phyloP scores from a whole-genome alignment of 345 rosid species.

The Citrus trifoliata region DNA sequence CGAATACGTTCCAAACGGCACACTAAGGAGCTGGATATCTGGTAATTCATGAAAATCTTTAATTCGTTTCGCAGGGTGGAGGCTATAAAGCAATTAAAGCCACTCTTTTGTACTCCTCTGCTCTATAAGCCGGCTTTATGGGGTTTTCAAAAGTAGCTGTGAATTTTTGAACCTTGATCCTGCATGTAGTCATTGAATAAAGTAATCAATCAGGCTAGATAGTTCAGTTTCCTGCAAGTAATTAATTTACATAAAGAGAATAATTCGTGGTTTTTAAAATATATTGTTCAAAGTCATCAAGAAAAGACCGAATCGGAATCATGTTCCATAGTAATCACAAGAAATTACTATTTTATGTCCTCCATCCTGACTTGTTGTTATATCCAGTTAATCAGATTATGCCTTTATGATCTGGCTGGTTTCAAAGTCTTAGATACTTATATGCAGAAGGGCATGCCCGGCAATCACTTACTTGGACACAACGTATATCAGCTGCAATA shows the following conservation, averaged over 20 bases:
- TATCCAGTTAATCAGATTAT: not conserved
- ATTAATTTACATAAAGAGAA: not conserved
- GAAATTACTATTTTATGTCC: not conserved
- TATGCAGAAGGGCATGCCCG: conserved; percentile 43
- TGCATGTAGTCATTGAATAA: not conserved
- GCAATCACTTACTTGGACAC: conserved; percentile 65
- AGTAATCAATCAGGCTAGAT: not conserved
- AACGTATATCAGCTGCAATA: conserved; percentile 77
- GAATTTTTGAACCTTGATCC: not conserved
- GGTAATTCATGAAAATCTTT: conserved; percentile 42
- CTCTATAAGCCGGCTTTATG: not conserved
- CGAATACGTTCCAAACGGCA: conserved; percentile 87
- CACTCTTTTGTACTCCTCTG: not conserved
- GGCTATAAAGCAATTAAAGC: not conserved
- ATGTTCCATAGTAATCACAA: too few relatives aligned
- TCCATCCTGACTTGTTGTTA: conserved; percentile 1
- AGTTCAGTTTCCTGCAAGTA: not conserved
- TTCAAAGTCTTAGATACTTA: conserved; percentile 5
- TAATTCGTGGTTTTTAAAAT: not conserved
- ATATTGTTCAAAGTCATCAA: not conserved
- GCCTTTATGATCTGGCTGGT: not conserved
- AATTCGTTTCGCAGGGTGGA: not conserved
- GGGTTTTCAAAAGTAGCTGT: not conserved
- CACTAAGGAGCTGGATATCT: conserved; percentile 80
- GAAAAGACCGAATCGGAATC: not conserved